Evolutionary conservation across 192 early-diverging fungal species (phyloP).

Genomic region (Coemansia aciculifera): DNA sequence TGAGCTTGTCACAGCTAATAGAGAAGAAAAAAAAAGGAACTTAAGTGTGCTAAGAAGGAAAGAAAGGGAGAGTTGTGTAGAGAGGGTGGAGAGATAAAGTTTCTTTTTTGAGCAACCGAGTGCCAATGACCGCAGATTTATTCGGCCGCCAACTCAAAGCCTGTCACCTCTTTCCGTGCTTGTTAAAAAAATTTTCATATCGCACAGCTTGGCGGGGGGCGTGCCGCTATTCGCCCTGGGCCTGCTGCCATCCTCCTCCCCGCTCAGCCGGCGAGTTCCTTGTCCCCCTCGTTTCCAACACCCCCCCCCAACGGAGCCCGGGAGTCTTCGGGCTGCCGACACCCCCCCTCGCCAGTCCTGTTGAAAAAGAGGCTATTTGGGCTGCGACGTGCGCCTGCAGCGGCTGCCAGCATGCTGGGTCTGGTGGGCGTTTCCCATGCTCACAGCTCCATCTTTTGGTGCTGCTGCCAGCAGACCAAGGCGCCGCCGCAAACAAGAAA

Average conservation of each 20-base stretch:
- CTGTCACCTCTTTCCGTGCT: conserved; percentile 18
- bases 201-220: conserved; percentile 4
- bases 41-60: background rate
- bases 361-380: conserved; percentile 8
- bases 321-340: background rate
- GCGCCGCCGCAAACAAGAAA: conserved; percentile 2
- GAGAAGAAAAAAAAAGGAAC: conserved; percentile 3
- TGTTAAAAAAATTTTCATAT: conserved; percentile 21
- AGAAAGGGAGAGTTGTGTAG: conserved; percentile 6
- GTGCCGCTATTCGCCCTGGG: conserved; percentile 8
- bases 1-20: background rate
- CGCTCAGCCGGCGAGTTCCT: conserved; percentile 1
- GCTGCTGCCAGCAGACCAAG: background rate
- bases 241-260: background rate
- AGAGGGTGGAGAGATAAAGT: conserved; percentile 13
- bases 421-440: conserved; percentile 8
- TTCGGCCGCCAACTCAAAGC: conserved; percentile 26
- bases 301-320: conserved; percentile 9
- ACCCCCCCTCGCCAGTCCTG: conserved; percentile 4
- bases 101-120: conserved; percentile 43
- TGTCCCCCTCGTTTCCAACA: background rate
- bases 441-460: background rate
- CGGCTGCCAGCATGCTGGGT: conserved; percentile 11
- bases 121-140: conserved; percentile 42
- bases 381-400: conserved; percentile 11